Percentiles rank a stretch among this genome's conserved stretches.
phyloP scores from a whole-genome alignment of 2,329 filamentous ascomycete species.

The Talaromyces sp. region DNA sequence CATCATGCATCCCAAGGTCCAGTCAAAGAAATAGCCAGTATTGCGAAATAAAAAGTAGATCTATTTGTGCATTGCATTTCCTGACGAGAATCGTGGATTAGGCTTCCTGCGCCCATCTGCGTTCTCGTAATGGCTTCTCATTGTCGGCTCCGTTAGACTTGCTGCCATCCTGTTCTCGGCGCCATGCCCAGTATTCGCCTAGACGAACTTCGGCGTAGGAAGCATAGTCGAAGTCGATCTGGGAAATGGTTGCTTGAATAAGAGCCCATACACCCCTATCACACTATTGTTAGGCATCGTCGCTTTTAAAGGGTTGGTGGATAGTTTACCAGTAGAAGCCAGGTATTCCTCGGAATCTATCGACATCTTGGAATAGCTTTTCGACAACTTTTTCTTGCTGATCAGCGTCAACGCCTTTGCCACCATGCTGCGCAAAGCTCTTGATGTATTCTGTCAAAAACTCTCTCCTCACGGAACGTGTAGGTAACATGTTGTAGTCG shows the following conservation, averaged over 20 bases:
- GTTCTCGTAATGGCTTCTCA: constrained; percentile 71
- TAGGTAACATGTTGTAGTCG: constrained; percentile 80
- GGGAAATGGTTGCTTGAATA: constrained; percentile 89
- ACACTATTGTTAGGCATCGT: not conserved
- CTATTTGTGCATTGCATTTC: not conserved
- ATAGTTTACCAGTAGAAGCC: constrained; percentile 67
- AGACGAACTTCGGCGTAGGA: constrained; percentile 82
- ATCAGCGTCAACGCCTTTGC: constrained; percentile 33
- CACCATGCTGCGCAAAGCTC: constrained; percentile 61
- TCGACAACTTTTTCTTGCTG: constrained; percentile 63
- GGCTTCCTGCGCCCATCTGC: constrained; percentile 66
- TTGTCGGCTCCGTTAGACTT: constrained; percentile 50
- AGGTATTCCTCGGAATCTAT: constrained; percentile 81
- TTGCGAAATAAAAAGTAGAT: not conserved
- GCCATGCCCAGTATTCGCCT: constrained; percentile 92
- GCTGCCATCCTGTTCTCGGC: constrained; percentile 66
- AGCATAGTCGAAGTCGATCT: constrained; percentile 96
- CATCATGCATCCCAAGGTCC: not conserved
- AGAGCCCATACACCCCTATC: constrained; percentile 88
- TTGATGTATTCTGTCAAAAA: constrained; percentile 83
- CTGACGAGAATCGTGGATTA: not conserved
- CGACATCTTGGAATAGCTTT: constrained; percentile 74
- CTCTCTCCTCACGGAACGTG: constrained; percentile 67
- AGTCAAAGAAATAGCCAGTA: not conserved
- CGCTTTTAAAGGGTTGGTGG: not conserved